A percentile compares a stretch with the other conserved stretches of the same genome.
phyloP scores from a whole-genome alignment of 345 rosid species.

The Eutrema japonicum region DNA sequence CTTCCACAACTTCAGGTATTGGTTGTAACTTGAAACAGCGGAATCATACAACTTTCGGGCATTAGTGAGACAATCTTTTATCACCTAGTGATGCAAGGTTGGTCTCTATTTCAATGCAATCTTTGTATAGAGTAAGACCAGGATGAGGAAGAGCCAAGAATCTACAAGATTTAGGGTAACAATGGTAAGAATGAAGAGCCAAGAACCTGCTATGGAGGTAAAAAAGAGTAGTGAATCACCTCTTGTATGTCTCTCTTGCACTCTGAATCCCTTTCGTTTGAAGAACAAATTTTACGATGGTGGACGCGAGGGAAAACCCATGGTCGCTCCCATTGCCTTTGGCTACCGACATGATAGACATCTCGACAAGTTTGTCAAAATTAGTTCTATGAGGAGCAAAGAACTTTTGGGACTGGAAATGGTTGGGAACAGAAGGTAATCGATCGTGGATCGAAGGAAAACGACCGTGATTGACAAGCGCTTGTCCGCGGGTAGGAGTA shows the following conservation, averaged over 20 bases:
- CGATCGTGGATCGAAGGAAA: too few species aligned
- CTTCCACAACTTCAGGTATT: conserved; percentile 68
- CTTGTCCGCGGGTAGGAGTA: too few species aligned
- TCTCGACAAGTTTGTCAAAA: conserved; percentile 71
- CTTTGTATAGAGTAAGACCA: conserved; percentile 61
- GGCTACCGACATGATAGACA: conserved; percentile 57
- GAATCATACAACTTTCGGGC: conserved; percentile 77
- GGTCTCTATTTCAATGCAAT: conserved; percentile 80
- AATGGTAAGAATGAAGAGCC: conserved; percentile 15
- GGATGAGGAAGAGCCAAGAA: conserved; percentile 84
- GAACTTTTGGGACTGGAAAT: too few species aligned
- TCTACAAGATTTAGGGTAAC: conserved; percentile 48
- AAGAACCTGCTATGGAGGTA: neutral
- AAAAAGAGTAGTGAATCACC: conserved; percentile 49
- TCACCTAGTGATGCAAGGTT: conserved; percentile 62
- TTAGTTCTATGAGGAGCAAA: conserved; percentile 56
- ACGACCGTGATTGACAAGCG: conserved; percentile 74
- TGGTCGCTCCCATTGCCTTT: conserved; percentile 61
- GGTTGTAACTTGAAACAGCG: conserved; percentile 69
- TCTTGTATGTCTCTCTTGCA: conserved; percentile 68
- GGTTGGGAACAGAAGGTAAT: too few species aligned
- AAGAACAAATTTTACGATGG: conserved; percentile 60
- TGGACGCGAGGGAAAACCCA: conserved; percentile 72
- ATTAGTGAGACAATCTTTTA: conserved; percentile 58
- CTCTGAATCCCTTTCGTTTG: conserved; percentile 63